Conservation (phyloP, 192 early-diverging fungal species). For the Diversispora epigaea region DNA sequence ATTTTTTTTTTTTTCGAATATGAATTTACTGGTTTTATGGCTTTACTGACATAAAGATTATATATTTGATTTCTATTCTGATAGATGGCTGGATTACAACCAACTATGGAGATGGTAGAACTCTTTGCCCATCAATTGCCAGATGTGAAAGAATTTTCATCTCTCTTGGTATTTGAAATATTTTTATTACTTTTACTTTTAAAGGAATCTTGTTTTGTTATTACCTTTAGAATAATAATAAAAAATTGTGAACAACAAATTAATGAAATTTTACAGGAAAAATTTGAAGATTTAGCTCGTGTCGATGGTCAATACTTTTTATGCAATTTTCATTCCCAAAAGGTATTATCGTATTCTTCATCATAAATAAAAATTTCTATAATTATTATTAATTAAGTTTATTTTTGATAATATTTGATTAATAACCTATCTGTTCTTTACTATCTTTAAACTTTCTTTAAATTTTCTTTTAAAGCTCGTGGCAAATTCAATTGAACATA, state of each 20-base stretch:
- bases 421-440: not conserved
- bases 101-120: constrained; percentile 74
- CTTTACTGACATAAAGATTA: not conserved
- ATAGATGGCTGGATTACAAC: constrained; percentile 70
- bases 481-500: constrained; percentile 60
- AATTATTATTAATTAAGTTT: not conserved
- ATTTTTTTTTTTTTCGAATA: no score
- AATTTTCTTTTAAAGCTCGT: constrained; percentile 49
- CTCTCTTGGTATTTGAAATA: constrained; percentile 53
- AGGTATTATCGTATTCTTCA: constrained; percentile 34
- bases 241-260: not conserved
- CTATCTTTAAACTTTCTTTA: no score
- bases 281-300: constrained; percentile 71
- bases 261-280: constrained; percentile 40
- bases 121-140: constrained; percentile 72
- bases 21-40: not conserved
- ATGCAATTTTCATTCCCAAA: constrained; percentile 69
- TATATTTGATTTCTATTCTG: not conserved
- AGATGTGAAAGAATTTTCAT: constrained; percentile 50
- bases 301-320: constrained; percentile 71
- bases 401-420: not conserved
- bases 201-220: not conserved
- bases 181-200: constrained; percentile 6
- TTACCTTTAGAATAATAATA: not conserved
- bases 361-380: not conserved